These are phyloP conservation scores for Waltergamsia citrina DNA, from an alignment of 2,329 filamentous ascomycete genomes.

Conservation along the genomic window DNA sequence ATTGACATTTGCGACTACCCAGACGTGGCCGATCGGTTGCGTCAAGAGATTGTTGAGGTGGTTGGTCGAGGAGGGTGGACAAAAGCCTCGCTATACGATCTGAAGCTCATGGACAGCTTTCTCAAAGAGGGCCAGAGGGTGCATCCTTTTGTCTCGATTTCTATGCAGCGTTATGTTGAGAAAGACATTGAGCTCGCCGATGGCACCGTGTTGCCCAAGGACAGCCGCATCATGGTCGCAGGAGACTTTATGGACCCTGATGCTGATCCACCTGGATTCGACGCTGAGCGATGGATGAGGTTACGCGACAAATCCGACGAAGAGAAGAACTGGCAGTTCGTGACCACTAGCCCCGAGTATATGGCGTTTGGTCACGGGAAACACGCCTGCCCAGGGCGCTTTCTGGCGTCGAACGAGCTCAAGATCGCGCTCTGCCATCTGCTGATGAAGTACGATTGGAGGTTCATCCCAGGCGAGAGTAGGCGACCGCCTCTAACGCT, in stretches of 20 bases:
- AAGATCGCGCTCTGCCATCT: constrained; percentile 24
- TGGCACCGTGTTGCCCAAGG: not conserved
- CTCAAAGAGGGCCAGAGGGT: constrained; percentile 40
- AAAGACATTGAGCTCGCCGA: not conserved
- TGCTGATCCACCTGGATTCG: not conserved
- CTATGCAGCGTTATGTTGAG: constrained; percentile 1
- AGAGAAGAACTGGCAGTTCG: constrained; percentile 10
- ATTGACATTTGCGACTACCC: constrained; percentile 27
- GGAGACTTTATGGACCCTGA: constrained; percentile 1
- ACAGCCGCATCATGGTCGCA: constrained; percentile 1
- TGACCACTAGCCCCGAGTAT: constrained; percentile 19
- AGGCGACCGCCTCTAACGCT: not conserved
- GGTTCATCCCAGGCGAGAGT: constrained; percentile 2
- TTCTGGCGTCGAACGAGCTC: constrained; percentile 26
- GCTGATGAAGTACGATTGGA: constrained; percentile 21
- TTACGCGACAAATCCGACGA: not conserved
- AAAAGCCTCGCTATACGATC: constrained; percentile 29
- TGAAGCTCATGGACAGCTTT: constrained; percentile 38
- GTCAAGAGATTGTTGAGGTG: constrained; percentile 25
- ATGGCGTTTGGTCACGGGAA: constrained; percentile 27
- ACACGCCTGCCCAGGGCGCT: constrained; percentile 28
- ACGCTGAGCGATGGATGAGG: not conserved
- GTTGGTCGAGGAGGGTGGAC: constrained; percentile 23
- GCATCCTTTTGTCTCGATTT: constrained; percentile 17
- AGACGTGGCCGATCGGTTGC: constrained; percentile 23